These are phyloP conservation scores for Deinandra increscens DNA, from an alignment of 129 eudicot species.

Conservation along the genomic window DNA sequence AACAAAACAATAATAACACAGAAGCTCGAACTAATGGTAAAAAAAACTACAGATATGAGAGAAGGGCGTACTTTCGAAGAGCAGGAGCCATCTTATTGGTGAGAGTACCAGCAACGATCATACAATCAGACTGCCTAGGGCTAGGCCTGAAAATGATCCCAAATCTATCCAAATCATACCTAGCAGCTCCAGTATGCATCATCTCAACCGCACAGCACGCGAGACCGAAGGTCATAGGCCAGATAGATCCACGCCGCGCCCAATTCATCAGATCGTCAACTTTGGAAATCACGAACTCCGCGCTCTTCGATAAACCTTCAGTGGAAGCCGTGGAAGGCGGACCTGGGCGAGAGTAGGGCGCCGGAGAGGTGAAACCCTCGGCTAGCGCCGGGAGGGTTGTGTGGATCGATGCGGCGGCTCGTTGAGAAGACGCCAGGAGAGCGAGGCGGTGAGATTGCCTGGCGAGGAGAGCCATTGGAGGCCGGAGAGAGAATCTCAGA, in stretches of 20 bases:
- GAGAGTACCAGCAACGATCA: conserved; percentile 98
- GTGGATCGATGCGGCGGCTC: conserved; percentile 64
- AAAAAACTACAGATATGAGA: neutral
- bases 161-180: conserved; percentile 91
- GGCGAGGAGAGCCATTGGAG: conserved; percentile 54
- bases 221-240: conserved; percentile 99
- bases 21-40: neutral
- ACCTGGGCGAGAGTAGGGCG: conserved; percentile 50
- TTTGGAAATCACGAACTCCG: conserved; percentile 88
- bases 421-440: conserved; percentile 42
- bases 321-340: conserved; percentile 59
- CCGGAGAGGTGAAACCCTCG: conserved; percentile 45
- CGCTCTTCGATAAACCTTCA: conserved; percentile 64
- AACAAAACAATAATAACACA: neutral
- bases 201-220: conserved; percentile 98
- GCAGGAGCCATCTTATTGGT: conserved; percentile 99
- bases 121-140: conserved; percentile 94
- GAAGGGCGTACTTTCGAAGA: conserved; percentile 72
- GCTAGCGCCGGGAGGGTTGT: conserved; percentile 57
- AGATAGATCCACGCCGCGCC: conserved; percentile 94
- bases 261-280: conserved; percentile 95
- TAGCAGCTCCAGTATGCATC: conserved; percentile 99
- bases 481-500: neutral
- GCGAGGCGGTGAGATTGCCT: conserved; percentile 53
- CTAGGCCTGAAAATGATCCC: conserved; percentile 96